Percentiles rank a stretch among this genome's conserved stretches.
phyloP scores from a whole-genome alignment of 1,139 yeast genomes.

The Candida freyschussii region DNA sequence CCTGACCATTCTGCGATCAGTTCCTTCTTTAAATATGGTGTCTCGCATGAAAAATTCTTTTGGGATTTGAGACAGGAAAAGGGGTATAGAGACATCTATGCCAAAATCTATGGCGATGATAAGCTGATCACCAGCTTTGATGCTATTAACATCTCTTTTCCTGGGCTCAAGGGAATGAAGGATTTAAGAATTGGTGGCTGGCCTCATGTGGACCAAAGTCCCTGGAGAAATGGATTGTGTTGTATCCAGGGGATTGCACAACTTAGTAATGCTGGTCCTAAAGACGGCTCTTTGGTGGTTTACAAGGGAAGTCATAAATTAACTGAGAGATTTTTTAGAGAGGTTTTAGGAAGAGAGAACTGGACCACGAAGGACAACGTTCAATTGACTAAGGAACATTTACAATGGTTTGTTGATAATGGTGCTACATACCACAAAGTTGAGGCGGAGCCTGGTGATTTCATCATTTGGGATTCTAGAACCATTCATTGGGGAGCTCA shows the following conservation, averaged over 20 bases:
- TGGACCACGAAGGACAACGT: conserved; percentile 19
- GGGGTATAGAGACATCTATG: conserved; percentile 22
- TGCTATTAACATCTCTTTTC: conserved; percentile 25
- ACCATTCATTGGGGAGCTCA: conserved; percentile 24
- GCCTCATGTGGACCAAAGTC: conserved; percentile 29
- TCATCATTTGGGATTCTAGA: conserved; percentile 29
- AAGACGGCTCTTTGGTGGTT: conserved; percentile 21
- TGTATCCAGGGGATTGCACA: conserved; percentile 22
- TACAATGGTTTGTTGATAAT: conserved; percentile 23
- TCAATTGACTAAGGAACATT: conserved; percentile 16
- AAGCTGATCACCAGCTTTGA: conserved; percentile 26
- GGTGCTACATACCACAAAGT: conserved; percentile 21
- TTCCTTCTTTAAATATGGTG: conserved; percentile 16
- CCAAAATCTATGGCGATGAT: conserved; percentile 26
- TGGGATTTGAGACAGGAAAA: conserved; percentile 27
- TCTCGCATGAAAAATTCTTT: conserved; percentile 26
- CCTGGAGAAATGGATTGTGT: conserved; percentile 15
- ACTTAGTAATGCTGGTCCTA: conserved; percentile 14
- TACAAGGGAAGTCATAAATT: conserved; percentile 16
- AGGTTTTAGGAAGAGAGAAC: conserved; percentile 16
- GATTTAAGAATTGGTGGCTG: conserved; percentile 13
- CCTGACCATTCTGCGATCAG: conserved; percentile 21
- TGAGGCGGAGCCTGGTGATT: conserved; percentile 27
- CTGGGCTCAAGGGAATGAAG: conserved; percentile 17
- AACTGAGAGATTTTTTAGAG: conserved; percentile 22